A percentile compares a stretch with the other conserved stretches of the same genome.
Conservation (phyloP, 2,329 filamentous ascomycete species). For the Alternaria consortialis region DNA sequence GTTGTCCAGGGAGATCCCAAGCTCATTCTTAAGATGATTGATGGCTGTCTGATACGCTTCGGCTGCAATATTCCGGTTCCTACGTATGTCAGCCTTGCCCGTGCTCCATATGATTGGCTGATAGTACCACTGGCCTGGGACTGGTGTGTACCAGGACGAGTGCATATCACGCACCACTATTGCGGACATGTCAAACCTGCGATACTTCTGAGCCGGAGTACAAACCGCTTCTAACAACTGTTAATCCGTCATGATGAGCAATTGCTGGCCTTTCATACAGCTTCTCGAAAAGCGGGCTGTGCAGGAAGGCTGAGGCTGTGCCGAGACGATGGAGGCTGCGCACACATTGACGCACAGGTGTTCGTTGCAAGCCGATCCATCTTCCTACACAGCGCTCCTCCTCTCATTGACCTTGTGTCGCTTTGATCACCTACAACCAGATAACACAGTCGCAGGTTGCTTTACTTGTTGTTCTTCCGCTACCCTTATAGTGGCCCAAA, state of each 20-base stretch:
- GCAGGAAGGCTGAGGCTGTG: no score
- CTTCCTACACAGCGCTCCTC: no score
- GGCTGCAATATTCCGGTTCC: not conserved
- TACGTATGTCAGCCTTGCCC: not conserved
- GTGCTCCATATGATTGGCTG: not conserved
- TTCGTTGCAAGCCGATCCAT: no score
- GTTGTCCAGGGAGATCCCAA: not conserved
- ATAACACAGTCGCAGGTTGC: no score
- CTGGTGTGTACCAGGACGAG: not conserved
- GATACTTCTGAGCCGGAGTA: rapidly evolving
- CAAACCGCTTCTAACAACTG: not conserved
- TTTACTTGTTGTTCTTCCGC: no score
- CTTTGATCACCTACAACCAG: no score
- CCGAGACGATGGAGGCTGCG: no score
- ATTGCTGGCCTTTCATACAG: not conserved
- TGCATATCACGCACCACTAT: not conserved
- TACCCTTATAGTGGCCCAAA: no score
- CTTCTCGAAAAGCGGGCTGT: no score
- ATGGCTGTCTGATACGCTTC: not conserved
- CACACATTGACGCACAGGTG: no score
- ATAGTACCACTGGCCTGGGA: not conserved
- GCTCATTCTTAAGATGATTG: not conserved
- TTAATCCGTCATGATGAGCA: not conserved
- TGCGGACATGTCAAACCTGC: not conserved
- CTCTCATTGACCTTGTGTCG: no score